Conservation (phyloP, 192 early-diverging fungal species). For the Coemansia sp. region DNA sequence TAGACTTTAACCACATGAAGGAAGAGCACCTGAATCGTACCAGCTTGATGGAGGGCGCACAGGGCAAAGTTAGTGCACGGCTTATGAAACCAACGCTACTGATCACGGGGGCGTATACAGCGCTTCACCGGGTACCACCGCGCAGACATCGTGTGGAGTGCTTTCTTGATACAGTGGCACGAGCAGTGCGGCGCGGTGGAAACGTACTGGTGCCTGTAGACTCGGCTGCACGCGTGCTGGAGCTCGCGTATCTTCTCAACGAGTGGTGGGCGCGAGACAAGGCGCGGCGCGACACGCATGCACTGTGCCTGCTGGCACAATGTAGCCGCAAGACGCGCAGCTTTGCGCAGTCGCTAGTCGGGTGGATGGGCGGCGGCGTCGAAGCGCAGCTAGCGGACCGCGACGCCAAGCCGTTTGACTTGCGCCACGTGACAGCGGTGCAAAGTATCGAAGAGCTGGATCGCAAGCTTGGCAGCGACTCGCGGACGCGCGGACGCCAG, state of each 20-base stretch:
- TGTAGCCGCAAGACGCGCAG: conserved; percentile 73
- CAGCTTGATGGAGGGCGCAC: conserved; percentile 46
- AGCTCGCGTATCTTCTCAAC: conserved; percentile 86
- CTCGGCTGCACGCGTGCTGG: conserved; percentile 84
- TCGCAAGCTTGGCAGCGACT: conserved; percentile 19
- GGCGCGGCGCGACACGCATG: conserved; percentile 58
- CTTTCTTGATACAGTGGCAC: conserved; percentile 61
- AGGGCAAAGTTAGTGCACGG: conserved; percentile 63
- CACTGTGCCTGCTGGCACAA: conserved; percentile 77
- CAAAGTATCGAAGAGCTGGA: conserved; percentile 60
- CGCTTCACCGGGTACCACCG: conserved; percentile 63
- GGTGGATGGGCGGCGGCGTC: conserved; percentile 93
- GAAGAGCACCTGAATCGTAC: conserved; percentile 65
- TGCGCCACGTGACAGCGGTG: conserved; percentile 71
- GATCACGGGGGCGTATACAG: conserved; percentile 89
- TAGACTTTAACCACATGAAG: conserved; percentile 92
- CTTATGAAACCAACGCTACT: conserved; percentile 82
- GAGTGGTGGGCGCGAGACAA: conserved; percentile 69
- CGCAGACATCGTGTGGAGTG: conserved; percentile 73
- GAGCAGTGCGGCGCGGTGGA: conserved; percentile 64
- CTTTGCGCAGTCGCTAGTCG: conserved; percentile 85
- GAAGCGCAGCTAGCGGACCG: conserved; percentile 67
- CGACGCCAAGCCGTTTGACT: conserved; percentile 85
- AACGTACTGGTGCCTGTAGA: conserved; percentile 90
- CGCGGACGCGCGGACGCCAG: conserved; percentile 61